Conservation (phyloP, 106 monocot genomes). For the Apostasia shenzhenica region DNA sequence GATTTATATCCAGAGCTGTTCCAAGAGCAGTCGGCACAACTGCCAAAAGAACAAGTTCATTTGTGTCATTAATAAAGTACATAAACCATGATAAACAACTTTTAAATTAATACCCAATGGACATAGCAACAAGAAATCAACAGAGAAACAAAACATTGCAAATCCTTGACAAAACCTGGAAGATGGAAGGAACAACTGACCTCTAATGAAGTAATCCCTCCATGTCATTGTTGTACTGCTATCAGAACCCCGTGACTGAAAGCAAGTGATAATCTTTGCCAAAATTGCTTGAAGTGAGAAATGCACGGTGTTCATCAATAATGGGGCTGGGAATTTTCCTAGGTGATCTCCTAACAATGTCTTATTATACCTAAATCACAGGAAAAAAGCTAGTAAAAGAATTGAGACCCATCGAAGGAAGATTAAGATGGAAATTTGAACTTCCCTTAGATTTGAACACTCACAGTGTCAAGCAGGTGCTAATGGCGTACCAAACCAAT, state of each 20-base stretch:
- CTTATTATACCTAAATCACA: slow-evolving; percentile 71
- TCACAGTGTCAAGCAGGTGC: slow-evolving; percentile 88
- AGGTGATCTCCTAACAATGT: slow-evolving; percentile 72
- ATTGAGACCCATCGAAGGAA: background rate
- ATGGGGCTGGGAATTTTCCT: slow-evolving; percentile 81
- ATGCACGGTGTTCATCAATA: slow-evolving; percentile 92
- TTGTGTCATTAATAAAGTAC: background rate
- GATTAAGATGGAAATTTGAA: background rate
- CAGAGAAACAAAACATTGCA: background rate
- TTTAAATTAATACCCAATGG: too few relatives aligned
- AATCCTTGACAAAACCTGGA: background rate
- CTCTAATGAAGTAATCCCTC: slow-evolving; percentile 86
- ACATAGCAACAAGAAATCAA: background rate
- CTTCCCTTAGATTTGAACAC: slow-evolving; percentile 13
- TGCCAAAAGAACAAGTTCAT: slow-evolving; percentile 29
- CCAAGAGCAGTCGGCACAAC: slow-evolving; percentile 81
- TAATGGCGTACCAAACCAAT: slow-evolving; percentile 81
- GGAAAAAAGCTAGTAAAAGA: background rate
- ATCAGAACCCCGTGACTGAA: slow-evolving; percentile 25
- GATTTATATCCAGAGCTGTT: slow-evolving; percentile 86
- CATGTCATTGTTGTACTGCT: slow-evolving; percentile 43
- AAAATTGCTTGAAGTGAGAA: slow-evolving; percentile 84
- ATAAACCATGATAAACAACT: background rate
- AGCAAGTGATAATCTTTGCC: slow-evolving; percentile 50
- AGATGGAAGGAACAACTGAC: slow-evolving; percentile 16